A percentile compares a stretch with the other conserved stretches of the same genome.
phyloP scores from a whole-genome alignment of 306 rosid genomes.

The Rosa multiflora region DNA sequence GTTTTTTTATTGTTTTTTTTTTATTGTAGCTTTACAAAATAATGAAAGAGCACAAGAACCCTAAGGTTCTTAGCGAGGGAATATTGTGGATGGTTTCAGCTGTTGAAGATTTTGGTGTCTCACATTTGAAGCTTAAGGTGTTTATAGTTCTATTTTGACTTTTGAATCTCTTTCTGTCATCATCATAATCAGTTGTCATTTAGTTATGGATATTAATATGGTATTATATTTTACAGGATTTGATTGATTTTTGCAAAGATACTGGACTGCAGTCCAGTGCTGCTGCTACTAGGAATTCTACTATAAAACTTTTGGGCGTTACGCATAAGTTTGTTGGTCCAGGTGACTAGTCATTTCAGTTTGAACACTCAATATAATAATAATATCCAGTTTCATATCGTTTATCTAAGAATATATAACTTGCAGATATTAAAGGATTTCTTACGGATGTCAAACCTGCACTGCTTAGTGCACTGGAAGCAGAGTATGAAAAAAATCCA shows the following conservation, averaged over 20 bases:
- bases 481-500: conserved; percentile 91
- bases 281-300: conserved; percentile 92
- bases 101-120: conserved; percentile 87
- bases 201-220: conserved; percentile 8
- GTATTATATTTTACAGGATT: conserved; percentile 58
- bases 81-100: conserved; percentile 96
- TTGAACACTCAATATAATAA: conserved; percentile 5
- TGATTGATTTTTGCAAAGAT: conserved; percentile 94
- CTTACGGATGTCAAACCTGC: conserved; percentile 98
- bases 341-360: conserved; percentile 52
- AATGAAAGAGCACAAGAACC: conserved; percentile 98
- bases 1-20: neutral
- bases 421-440: conserved; percentile 93
- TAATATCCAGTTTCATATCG: conserved; percentile 9
- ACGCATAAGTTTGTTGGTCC: conserved; percentile 98
- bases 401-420: conserved; percentile 24
- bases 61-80: conserved; percentile 98
- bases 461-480: conserved; percentile 87
- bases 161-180: neutral
- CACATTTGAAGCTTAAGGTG: conserved; percentile 93
- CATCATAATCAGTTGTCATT: conserved; percentile 1
- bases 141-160: conserved; percentile 12
- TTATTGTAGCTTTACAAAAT: conserved; percentile 76
- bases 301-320: conserved; percentile 91
- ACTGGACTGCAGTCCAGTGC: conserved; percentile 93